phyloP scores from a whole-genome alignment of 1,284 basidiomycete genomes.

The Naganishia cerealis region DNA sequence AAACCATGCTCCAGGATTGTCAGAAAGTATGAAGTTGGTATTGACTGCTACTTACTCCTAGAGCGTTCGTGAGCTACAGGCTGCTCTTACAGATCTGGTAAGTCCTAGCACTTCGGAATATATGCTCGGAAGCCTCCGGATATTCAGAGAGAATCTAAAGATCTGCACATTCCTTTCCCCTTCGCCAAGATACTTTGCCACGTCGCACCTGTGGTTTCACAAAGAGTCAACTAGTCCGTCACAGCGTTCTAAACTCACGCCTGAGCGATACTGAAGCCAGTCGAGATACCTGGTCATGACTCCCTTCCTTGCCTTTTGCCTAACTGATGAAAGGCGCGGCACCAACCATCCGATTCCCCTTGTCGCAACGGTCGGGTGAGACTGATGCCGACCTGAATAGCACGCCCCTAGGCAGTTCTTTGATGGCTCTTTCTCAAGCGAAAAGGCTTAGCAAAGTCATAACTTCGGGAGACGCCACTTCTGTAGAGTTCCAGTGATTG shows the following conservation, averaged over 20 bases:
- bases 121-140: no score
- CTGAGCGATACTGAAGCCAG: no score
- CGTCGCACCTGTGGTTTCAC: not conserved
- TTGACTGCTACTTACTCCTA: not conserved
- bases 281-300: not conserved
- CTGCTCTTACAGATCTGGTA: not conserved
- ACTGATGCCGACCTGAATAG: no score
- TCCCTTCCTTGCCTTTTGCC: not conserved
- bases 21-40: no score
- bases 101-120: no score
- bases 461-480: not conserved
- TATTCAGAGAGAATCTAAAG: not conserved
- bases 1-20: no score
- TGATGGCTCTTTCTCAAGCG: not conserved
- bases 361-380: no score
- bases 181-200: not conserved
- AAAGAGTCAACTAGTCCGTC: no score
- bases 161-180: not conserved
- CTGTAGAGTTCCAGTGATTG: not conserved
- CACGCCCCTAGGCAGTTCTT: not conserved
- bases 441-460: not conserved
- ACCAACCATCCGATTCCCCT: not conserved
- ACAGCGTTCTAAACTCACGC: no score
- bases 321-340: not conserved
- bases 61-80: not conserved